Evolutionary conservation across 2,329 filamentous ascomycete genomes (phyloP).

Genomic region (Macrophomina phaseolina): DNA sequence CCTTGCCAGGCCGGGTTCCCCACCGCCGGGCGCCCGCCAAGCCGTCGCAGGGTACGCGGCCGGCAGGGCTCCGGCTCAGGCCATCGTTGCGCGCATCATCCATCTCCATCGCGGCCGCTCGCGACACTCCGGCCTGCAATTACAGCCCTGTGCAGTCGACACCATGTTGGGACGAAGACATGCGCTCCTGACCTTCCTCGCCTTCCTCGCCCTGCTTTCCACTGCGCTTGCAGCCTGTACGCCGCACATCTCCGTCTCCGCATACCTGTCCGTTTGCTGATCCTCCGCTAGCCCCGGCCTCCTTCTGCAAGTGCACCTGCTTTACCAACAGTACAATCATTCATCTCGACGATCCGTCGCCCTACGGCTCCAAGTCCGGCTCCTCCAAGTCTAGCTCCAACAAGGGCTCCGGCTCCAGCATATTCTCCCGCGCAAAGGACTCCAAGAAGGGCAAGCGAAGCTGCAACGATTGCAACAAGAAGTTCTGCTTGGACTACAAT

Average conservation of each 20-base stretch:
- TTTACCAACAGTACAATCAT: constrained; percentile 72
- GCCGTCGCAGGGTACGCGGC: constrained; percentile 24
- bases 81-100: constrained; percentile 16
- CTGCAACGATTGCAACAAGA: constrained; percentile 71
- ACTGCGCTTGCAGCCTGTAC: constrained; percentile 52
- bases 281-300: constrained; percentile 55
- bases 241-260: constrained; percentile 29
- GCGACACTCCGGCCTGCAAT: constrained; percentile 12
- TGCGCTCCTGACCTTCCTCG: constrained; percentile 13
- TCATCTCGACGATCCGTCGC: constrained; percentile 59
- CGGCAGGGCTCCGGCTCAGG: constrained; percentile 14
- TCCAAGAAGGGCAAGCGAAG: constrained; percentile 45
- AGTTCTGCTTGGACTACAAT: constrained; percentile 66
- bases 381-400: constrained; percentile 8
- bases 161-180: constrained; percentile 21
- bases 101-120: constrained; percentile 6
- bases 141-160: background rate
- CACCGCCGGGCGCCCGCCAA: constrained; percentile 1
- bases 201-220: constrained; percentile 43
- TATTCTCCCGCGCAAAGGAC: constrained; percentile 10
- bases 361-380: constrained; percentile 28
- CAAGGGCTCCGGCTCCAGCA: constrained; percentile 2
- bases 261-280: constrained; percentile 4
- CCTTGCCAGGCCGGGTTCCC: constrained; percentile 14
- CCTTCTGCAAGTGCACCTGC: constrained; percentile 76